Conservation (phyloP, 306 rosid species). For the Dalbergia cultrata region DNA sequence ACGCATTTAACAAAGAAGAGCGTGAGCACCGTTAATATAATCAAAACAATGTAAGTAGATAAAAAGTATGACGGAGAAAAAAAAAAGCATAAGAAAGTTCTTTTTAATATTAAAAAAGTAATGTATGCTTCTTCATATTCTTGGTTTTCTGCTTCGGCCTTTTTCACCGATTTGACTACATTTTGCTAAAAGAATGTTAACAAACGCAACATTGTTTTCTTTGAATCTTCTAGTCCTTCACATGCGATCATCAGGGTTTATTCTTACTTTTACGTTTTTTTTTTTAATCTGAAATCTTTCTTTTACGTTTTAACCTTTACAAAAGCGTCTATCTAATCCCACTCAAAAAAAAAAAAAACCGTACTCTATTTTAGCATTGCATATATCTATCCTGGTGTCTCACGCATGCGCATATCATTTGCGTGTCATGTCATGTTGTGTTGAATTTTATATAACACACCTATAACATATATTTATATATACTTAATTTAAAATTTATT, state of each 20-base stretch:
- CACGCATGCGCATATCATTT: no score
- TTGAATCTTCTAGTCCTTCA: neutral
- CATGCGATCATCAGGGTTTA: neutral
- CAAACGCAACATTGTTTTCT: neutral
- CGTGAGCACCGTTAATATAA: conserved; percentile 33
- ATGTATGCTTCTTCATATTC: neutral
- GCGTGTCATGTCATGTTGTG: no score
- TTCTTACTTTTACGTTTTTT: conserved; percentile 15
- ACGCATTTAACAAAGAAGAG: neutral
- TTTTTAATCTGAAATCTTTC: no score
- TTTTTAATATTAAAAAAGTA: neutral
- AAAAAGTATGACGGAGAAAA: conserved; percentile 3
- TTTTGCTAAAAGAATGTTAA: neutral
- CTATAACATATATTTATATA: no score
- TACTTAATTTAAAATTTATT: no score
- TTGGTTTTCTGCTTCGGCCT: conserved; percentile 2
- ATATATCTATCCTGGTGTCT: no score
- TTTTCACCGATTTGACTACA: conserved; percentile 5
- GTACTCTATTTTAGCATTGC: no score
- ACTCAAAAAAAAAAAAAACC: no score
- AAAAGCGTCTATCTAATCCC: neutral
- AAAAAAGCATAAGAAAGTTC: neutral
- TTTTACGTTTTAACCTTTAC: neutral
- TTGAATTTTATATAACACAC: no score
- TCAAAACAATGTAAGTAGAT: conserved; percentile 8